Base-by-base conservation (phyloP, 2,329 filamentous ascomycete genomes). In the Setomelanomma holmii region DNA sequence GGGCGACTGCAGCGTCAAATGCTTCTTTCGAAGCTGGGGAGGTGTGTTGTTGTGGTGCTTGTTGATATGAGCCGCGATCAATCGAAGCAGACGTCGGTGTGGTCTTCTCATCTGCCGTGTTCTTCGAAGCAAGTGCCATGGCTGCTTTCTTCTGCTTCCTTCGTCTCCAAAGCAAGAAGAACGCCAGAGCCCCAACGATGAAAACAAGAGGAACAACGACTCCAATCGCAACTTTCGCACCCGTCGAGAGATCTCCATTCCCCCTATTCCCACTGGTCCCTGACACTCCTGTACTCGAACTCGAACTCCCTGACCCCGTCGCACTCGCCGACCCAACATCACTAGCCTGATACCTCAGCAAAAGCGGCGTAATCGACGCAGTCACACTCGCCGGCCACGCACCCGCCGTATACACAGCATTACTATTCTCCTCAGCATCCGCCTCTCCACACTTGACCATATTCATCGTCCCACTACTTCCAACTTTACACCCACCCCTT, bases 151-250 rank as follows among this genome's bases (percentile, higher is more conserved):
- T 49, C 12, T 58, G 52, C 38, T 53, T 63, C 8, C 49, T 51
- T 8, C 61, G 41, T 4, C 61, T 41, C 58, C 58, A 67, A 0
- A 67, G 47, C 4, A 66, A n/a, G 17, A 59, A 61, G 2, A 49
- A 52, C 10, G 45, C 56, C 4, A 66, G 39, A 0, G 53, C 53
- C 17, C 49, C 52, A 6, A 64, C 22, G n/a, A 97, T 90, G 1
- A 89, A 90, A 1, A 86, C 90, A 34, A 98, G 91, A 3, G 93
- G 93, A 1, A 97, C 89, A 6, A 96, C 90, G 0, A 96, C 93
- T 1, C 92, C 93, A 36, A 97, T 86, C 1, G 93, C 93, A 57
- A 96, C 96, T 58, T 85, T 92, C 33, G 87, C 88, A 30, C 82
- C 80, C 45, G 82, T 82, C 53, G 74, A 78, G 4, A 91, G 76